A percentile compares a stretch with the other conserved stretches of the same genome.
phyloP scores from a whole-genome alignment of 345 rosid genomes.

The Eutrema heterophyllum region DNA sequence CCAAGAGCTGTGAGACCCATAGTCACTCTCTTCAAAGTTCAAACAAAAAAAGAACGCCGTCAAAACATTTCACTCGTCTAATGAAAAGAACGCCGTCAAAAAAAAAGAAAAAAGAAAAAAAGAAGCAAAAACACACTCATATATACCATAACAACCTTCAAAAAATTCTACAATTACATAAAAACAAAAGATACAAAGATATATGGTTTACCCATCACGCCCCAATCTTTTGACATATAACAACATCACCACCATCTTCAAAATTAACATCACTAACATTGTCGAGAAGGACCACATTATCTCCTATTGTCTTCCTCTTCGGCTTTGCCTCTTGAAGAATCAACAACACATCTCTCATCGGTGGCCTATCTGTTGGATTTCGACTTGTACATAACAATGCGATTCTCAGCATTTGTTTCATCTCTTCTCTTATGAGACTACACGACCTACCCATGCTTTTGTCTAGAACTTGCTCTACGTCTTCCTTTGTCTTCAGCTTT shows the following conservation, averaged over 20 bases:
- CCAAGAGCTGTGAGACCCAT: neutral
- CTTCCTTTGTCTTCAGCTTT: constrained; percentile 66
- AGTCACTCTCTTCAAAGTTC: neutral
- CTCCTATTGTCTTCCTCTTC: constrained; percentile 57
- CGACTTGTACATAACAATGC: constrained; percentile 78
- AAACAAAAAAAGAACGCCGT: too few relatives aligned
- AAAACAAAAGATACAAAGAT: constrained; percentile 17
- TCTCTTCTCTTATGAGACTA: constrained; percentile 66
- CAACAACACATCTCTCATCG: constrained; percentile 93
- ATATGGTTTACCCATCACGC: constrained; percentile 49
- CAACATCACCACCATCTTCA: constrained; percentile 23
- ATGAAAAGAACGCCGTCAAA: too few relatives aligned
- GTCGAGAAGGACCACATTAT: constrained; percentile 11
- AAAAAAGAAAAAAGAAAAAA: neutral
- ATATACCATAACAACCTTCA: constrained; percentile 7
- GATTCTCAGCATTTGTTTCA: constrained; percentile 81
- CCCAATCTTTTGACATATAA: constrained; percentile 39
- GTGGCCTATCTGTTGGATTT: constrained; percentile 85
- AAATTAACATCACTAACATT: constrained; percentile 19
- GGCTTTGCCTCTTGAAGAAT: constrained; percentile 96
- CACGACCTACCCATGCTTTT: constrained; percentile 74
- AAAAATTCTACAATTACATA: neutral
- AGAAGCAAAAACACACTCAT: constrained; percentile 8
- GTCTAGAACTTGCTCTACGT: constrained; percentile 53
- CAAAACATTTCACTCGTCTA: constrained; percentile 6